Evolutionary conservation across 208 protist genomes (phyloP).

Genomic region (Zelonia costaricensis): DNA sequence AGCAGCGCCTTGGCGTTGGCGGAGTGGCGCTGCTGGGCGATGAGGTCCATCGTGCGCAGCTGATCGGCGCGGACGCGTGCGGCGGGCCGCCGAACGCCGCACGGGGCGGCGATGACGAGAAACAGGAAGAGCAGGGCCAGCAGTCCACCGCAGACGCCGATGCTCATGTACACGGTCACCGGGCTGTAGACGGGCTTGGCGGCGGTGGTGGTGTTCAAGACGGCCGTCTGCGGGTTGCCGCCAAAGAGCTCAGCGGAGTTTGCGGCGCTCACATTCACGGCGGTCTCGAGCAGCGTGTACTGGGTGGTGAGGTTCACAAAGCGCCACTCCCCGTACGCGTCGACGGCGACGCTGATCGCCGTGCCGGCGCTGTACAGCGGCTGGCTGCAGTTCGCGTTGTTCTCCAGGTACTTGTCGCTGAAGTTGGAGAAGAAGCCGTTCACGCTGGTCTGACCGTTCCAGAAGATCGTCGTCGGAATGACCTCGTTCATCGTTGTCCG

Average conservation of each 20-base stretch:
- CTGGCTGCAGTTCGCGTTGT: slow-evolving; percentile 26
- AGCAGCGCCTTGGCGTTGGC: not conserved
- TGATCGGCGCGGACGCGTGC: not conserved
- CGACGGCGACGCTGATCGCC: slow-evolving; percentile 16
- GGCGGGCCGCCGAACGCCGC: not conserved
- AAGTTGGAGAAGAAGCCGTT: slow-evolving; percentile 39
- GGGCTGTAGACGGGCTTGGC: slow-evolving; percentile 4
- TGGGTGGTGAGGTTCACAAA: slow-evolving; percentile 16
- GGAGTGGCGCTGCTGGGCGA: not conserved
- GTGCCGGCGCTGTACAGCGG: not conserved
- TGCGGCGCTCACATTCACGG: not conserved
- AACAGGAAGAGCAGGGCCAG: slow-evolving; percentile 11
- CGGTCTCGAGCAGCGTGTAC: slow-evolving; percentile 24
- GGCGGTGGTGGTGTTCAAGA: not conserved
- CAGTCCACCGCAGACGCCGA: slow-evolving; percentile 3
- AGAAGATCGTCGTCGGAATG: slow-evolving; percentile 25
- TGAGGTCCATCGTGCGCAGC: not conserved
- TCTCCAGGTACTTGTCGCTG: slow-evolving; percentile 13
- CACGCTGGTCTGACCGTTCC: slow-evolving; percentile 19
- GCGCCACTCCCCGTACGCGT: slow-evolving; percentile 33
- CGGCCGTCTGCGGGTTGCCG: slow-evolving; percentile 10
- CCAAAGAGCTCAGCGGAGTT: not conserved
- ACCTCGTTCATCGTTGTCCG: slow-evolving; percentile 14
- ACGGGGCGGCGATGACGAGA: not conserved
- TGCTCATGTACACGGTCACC: slow-evolving; percentile 12